A percentile compares a stretch with the other conserved stretches of the same genome.
phyloP scores from a whole-genome alignment of 306 rosid genomes.

The Geum urbanum region DNA sequence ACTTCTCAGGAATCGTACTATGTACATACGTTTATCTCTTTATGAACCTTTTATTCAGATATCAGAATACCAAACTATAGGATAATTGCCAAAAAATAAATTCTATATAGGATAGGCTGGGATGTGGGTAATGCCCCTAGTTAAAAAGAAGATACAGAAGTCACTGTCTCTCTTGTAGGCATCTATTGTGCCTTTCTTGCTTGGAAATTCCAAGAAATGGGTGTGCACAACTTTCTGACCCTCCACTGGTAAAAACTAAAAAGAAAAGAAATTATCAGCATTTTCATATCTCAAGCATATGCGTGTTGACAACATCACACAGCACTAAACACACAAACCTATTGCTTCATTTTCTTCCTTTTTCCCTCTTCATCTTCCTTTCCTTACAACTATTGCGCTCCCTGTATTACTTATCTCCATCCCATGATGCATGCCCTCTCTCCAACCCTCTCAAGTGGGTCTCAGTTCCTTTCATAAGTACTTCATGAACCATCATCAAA shows the following conservation, averaged over 20 bases:
- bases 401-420: not conserved
- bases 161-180: not conserved
- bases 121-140: slow-evolving; percentile 1
- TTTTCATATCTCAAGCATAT: slow-evolving; percentile 23
- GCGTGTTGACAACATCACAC: slow-evolving; percentile 34
- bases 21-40: too few species aligned
- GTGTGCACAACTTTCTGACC: not conserved
- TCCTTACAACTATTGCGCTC: not conserved
- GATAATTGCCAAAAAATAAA: too few species aligned
- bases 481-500: slow-evolving; percentile 3
- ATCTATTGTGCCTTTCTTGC: not conserved
- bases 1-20: too few species aligned
- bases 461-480: slow-evolving; percentile 26
- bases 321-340: slow-evolving; percentile 23
- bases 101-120: not conserved
- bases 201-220: slow-evolving; percentile 4
- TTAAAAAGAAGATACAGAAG: not conserved
- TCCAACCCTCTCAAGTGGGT: slow-evolving; percentile 18
- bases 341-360: not conserved
- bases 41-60: too few species aligned
- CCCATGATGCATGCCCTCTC: slow-evolving; percentile 14
- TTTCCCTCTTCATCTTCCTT: not conserved
- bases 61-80: too few species aligned
- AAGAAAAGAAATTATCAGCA: not conserved
- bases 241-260: slow-evolving; percentile 22